Conservation (phyloP, 306 rosid species). For the Cucurbita argyrosperma region DNA sequence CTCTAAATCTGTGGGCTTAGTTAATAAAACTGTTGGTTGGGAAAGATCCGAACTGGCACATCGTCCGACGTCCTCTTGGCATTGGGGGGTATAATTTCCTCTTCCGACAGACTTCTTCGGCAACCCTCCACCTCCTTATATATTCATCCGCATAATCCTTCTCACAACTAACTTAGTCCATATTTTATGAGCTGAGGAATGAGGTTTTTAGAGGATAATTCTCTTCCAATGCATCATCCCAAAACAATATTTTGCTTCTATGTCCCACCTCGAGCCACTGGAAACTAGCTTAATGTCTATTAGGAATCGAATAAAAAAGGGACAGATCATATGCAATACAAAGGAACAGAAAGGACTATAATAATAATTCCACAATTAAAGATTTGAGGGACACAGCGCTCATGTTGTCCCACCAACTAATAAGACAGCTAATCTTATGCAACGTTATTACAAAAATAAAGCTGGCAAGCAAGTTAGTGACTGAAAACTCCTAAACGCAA, state of each 20-base stretch:
- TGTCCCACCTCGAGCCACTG: neutral
- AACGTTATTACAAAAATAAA: neutral
- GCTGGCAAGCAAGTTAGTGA: slow-evolving; percentile 3
- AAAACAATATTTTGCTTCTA: neutral
- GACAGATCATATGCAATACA: neutral
- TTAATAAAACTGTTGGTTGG: neutral
- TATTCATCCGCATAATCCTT: neutral
- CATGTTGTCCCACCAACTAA: neutral
- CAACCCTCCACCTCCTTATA: neutral
- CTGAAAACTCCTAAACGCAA: neutral
- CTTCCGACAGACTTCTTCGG: neutral
- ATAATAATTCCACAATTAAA: neutral
- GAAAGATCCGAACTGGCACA: neutral
- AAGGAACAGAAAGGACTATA: neutral
- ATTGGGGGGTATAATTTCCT: neutral
- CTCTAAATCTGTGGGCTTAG: neutral
- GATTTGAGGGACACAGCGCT: neutral
- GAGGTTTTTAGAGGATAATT: neutral
- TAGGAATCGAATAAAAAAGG: neutral
- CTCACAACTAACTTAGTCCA: neutral
- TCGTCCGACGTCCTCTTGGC: neutral
- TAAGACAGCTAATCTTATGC: neutral
- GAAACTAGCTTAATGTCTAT: neutral
- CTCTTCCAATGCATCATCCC: neutral
- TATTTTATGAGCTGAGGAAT: neutral